These are phyloP conservation scores for Penicillium riverlandense DNA, from an alignment of 495 filamentous ascomycete genomes.

Conservation along the genomic window DNA sequence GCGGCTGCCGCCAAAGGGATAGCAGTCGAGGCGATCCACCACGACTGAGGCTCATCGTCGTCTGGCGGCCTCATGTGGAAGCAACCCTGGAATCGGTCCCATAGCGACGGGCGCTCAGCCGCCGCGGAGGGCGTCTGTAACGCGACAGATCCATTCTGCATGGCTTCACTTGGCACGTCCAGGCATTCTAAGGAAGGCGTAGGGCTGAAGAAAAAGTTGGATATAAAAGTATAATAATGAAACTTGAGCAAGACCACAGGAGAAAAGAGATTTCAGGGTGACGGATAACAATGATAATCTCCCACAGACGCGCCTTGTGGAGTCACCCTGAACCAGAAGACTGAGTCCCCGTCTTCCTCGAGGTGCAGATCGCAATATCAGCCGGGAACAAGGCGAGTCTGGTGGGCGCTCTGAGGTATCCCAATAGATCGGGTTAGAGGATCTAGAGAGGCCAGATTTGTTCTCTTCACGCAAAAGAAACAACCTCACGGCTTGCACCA, in stretches of 20 bases:
- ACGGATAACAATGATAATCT: too few relatives aligned
- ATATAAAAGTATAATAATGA: not conserved
- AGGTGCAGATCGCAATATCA: constrained; percentile 8
- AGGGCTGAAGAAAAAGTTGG: not conserved
- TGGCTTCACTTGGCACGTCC: constrained; percentile 3
- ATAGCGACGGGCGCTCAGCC: constrained; percentile 5
- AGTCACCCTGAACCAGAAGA: not conserved
- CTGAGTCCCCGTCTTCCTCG: not conserved
- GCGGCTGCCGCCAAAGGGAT: constrained; percentile 69
- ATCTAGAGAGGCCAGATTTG: constrained; percentile 7
- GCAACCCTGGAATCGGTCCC: constrained; percentile 11
- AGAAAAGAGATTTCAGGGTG: too few relatives aligned
- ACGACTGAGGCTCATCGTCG: constrained; percentile 48
- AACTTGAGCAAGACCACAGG: too few relatives aligned
- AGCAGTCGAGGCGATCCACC: constrained; percentile 76
- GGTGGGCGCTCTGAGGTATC: not conserved
- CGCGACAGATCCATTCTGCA: constrained; percentile 13
- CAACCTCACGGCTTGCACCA: too few relatives aligned
- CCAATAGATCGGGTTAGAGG: too few relatives aligned
- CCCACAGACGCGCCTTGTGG: too few relatives aligned
- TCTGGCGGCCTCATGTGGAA: constrained; percentile 39
- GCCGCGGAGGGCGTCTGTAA: constrained; percentile 1
- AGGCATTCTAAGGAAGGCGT: not conserved
- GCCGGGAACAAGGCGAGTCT: not conserved
- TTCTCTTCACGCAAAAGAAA: not conserved